Evolutionary conservation across 768 basidiomycete species (phyloP), one percentile per base, ranked within the genome.

Genomic region (Lactarius tabidus): DNA sequence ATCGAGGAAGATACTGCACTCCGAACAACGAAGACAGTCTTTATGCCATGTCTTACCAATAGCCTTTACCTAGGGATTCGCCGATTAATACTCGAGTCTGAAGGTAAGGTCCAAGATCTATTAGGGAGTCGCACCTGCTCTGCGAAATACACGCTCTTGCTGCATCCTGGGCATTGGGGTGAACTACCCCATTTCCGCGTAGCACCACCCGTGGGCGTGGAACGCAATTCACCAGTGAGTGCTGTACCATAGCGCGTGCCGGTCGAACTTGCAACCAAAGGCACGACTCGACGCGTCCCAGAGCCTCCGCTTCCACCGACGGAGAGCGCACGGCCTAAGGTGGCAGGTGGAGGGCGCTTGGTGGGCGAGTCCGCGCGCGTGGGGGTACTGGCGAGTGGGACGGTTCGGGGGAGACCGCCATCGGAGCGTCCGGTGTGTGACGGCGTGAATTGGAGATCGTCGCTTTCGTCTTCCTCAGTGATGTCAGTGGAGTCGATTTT

Each of bases 11-110:
- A 85, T 84, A 61, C 78, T 81, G 70, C 91, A 93, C 69, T 87
- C 87, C 10, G 81, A 80, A 72, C 91, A 93, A n/a, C 91, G 79
- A 69, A 93, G 74, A 71, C 91, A 93, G 18, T 76, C 78, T 71
- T 90, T 91, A 69, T 93, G 91, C 75, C 80, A 93, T 18, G 87
- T 89, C 79, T 90, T 89, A 9, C 89, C 89, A 17, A 90, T 81
- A 1, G 91, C 91, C 74, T 90, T 91, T 64, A 90, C 85, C 90
- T 91, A 67, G 53, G 39, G 14, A 43, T 39, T 23, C 15, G 2
- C 28, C 41, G 15, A 15, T n/a, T 20, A 28, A 33, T 8, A 3
- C 33, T 3, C 8, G 33, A 33, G 33, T 31, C 36, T 6, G 20
- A 17, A 35, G 17, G 33, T 48, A 8, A 26, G 29, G 39, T 39